These are phyloP conservation scores for Rhizophagus prolifer DNA, from an alignment of 192 early-diverging fungal species.

Conservation along the genomic window DNA sequence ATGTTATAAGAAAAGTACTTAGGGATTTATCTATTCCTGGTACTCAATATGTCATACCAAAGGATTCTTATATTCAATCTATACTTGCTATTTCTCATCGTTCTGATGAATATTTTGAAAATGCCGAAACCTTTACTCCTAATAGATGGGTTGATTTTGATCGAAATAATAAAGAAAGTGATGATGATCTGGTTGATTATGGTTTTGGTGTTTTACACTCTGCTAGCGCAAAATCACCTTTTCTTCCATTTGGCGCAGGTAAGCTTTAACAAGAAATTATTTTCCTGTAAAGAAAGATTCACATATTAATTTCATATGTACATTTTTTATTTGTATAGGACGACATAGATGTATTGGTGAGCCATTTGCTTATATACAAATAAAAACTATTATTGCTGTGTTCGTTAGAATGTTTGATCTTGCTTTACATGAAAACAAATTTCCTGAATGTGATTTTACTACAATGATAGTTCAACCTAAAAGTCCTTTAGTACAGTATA, in stretches of 20 bases:
- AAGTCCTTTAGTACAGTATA: conserved; percentile 46
- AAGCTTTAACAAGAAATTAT: conserved; percentile 15
- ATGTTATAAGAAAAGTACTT: conserved; percentile 91
- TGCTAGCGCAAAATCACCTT: conserved; percentile 70
- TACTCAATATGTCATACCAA: conserved; percentile 86
- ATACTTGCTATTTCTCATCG: conserved; percentile 78
- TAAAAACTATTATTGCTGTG: conserved; percentile 88
- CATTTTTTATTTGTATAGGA: conserved; percentile 36
- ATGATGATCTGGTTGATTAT: conserved; percentile 65
- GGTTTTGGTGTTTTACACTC: conserved; percentile 71
- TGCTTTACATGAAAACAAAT: conserved; percentile 62
- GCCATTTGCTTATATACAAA: conserved; percentile 91
- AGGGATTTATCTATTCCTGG: conserved; percentile 65
- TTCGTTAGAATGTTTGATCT: conserved; percentile 81
- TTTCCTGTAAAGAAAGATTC: background rate
- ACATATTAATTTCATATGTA: background rate
- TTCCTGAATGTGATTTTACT: conserved; percentile 86
- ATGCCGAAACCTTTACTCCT: conserved; percentile 81
- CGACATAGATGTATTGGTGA: conserved; percentile 99
- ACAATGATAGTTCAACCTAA: conserved; percentile 89
- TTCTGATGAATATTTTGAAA: conserved; percentile 76
- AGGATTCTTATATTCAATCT: conserved; percentile 84
- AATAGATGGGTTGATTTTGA: conserved; percentile 67
- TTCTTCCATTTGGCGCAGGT: conserved; percentile 96
- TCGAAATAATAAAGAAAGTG: conserved; percentile 55